Evolutionary conservation across 331 rosid genomes (phyloP), one percentile per base, ranked within the genome.

Genomic region (Spiraea crenata): DNA sequence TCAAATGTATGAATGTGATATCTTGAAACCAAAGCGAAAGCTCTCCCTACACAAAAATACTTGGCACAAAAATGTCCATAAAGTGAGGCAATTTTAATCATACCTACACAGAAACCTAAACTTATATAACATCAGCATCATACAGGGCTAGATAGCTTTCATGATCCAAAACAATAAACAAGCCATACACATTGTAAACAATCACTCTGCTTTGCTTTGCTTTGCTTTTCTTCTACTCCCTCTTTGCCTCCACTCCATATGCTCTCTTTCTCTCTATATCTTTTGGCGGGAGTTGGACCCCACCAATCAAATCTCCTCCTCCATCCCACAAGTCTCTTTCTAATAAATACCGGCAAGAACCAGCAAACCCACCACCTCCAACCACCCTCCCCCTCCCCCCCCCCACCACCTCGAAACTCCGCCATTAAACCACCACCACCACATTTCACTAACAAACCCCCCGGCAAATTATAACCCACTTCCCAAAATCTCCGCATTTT

Each of bases 251-350:
- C 16, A 25, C 50, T 42, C 49, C 49, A 3, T 14, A 9, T 45
- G 3, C 72, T 64, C 74, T 63, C 76, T 78, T 56, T 44, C 75
- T 40, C 19, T 42, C 56, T 9, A 9, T 48, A 59, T 45, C 35
- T 76, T 86, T 78, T 85, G 90, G 92, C 90, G 90, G 91, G 85
- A 59, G 34, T 15, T 57, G 86, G 84, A 51, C 70, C 97, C 89
- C 83, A 71, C 85, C 61, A 71, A 81, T 85, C 84, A 79, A 87
- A 82, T 65, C 48, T 81, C 63, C 77, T 19, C 72, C 84, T 5
- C 58, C 70, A 75, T 31, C 48, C 31, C 31, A 25, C 31, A 5
- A 77, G 77, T 77, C 79, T 70, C 69, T 76, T 48, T 81, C 82
- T 85, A 82, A 85, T 91, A 85, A 91, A 91, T 87, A 87, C 87